Percentiles rank a stretch among this genome's conserved stretches.
Conservation (phyloP, 2,329 filamentous ascomycete species). For the Colletotrichum tofieldiae region DNA sequence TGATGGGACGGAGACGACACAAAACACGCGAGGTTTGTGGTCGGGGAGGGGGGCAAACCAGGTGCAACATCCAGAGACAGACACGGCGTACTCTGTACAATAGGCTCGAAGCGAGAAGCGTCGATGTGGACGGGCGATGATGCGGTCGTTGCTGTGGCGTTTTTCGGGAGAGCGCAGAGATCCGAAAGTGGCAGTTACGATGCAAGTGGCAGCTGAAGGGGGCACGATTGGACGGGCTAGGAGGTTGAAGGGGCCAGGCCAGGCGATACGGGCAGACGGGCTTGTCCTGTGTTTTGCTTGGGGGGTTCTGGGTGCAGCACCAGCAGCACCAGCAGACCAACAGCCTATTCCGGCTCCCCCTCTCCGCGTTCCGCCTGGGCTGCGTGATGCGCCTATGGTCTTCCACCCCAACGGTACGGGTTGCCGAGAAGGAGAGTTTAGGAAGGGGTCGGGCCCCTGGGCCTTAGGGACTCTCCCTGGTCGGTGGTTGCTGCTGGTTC, state of each 20-base stretch:
- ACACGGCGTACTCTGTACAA: background rate
- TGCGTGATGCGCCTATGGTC: slow-evolving; percentile 3
- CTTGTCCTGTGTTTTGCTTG: background rate
- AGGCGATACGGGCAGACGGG: background rate
- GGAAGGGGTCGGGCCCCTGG: background rate
- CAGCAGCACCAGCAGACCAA: background rate
- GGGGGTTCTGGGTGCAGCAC: background rate
- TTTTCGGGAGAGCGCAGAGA: background rate
- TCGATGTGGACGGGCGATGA: slow-evolving; percentile 16
- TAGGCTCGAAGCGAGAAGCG: background rate
- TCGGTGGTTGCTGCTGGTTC: slow-evolving; percentile 3
- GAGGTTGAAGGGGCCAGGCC: background rate
- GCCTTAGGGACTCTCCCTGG: background rate
- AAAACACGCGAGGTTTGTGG: slow-evolving; percentile 20
- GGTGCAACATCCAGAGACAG: slow-evolving; percentile 12
- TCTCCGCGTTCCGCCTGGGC: slow-evolving; percentile 24
- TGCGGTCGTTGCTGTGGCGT: slow-evolving; percentile 10
- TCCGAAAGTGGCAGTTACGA: slow-evolving; percentile 16
- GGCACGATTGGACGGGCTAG: slow-evolving; percentile 5
- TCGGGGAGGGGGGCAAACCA: slow-evolving; percentile 15
- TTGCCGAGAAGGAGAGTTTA: slow-evolving; percentile 26
- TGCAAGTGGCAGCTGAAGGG: slow-evolving; percentile 7
- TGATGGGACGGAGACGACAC: slow-evolving; percentile 14
- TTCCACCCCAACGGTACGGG: slow-evolving; percentile 35
- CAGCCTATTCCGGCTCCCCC: slow-evolving; percentile 24